Percentiles rank a stretch among this genome's conserved stretches.
Evolutionary conservation across 805 yeast species (phyloP).

Genomic region (Lipomyces yamadae): DNA sequence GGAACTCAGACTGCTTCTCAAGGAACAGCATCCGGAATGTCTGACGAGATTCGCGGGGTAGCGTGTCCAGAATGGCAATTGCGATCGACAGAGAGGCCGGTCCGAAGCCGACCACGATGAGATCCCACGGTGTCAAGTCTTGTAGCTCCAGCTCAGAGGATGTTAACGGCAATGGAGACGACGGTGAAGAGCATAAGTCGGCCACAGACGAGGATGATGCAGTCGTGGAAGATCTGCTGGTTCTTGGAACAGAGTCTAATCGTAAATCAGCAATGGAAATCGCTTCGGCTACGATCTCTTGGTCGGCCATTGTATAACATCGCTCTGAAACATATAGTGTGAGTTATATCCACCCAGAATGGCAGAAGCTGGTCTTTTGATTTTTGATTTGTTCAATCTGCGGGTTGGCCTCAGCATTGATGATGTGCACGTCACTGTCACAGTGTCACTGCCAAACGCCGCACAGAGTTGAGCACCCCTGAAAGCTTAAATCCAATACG

Average conservation of each 20-base stretch:
- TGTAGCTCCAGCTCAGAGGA: not conserved
- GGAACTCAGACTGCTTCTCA: conserved; percentile 35
- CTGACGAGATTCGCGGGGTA: conserved; percentile 5
- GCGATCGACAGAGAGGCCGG: conserved; percentile 41
- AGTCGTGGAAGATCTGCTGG: not conserved
- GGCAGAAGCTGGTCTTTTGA: too few species aligned
- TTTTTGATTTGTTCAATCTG: too few species aligned
- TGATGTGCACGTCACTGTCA: too few species aligned
- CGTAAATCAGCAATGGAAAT: not conserved
- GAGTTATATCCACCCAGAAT: too few species aligned
- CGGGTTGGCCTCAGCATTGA: too few species aligned
- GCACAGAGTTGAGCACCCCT: too few species aligned
- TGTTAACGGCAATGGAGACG: not conserved
- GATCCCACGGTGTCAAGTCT: conserved; percentile 17
- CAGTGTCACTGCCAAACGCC: too few species aligned
- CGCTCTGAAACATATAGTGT: too few species aligned
- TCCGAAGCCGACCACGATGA: conserved; percentile 40
- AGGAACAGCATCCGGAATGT: conserved; percentile 29
- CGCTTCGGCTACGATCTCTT: not conserved
- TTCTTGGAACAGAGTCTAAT: not conserved
- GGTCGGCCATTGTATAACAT: not conserved
- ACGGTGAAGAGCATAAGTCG: not conserved
- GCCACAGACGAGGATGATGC: not conserved
- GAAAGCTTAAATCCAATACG: too few species aligned
- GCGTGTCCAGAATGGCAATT: conserved; percentile 32